These are phyloP conservation scores for Sequoia sempervirens DNA, from an alignment of 75 land plant genomes.

Conservation along the genomic window DNA sequence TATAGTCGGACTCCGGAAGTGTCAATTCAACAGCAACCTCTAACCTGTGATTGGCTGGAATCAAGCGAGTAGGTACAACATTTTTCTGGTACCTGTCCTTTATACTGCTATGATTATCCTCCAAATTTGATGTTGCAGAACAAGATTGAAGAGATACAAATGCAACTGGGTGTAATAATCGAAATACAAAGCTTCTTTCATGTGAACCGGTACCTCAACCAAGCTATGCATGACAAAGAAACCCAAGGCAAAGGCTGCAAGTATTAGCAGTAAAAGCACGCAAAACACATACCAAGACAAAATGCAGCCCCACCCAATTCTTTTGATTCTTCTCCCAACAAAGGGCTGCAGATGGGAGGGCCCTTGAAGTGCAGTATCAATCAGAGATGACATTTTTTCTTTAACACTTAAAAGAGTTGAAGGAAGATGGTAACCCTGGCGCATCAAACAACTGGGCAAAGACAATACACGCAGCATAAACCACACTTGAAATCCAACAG, in stretches of 20 bases:
- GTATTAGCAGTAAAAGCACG: conserved; percentile 26
- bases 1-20: conserved; percentile 76
- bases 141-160: conserved; percentile 26
- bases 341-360: conserved; percentile 11
- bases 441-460: conserved; percentile 14
- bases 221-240: conserved; percentile 29
- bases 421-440: background rate
- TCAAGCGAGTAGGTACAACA: background rate
- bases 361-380: background rate
- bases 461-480: conserved; percentile 22
- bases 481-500: conserved; percentile 31
- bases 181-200: conserved; percentile 47
- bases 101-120: background rate
- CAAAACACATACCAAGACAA: conserved; percentile 42
- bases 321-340: conserved; percentile 14
- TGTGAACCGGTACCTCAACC: conserved; percentile 48
- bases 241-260: conserved; percentile 25
- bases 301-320: conserved; percentile 44
- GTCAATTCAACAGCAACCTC: conserved; percentile 39
- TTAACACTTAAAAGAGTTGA: conserved; percentile 15
- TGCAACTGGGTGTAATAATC: conserved; percentile 65
- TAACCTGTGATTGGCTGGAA: conserved; percentile 48
- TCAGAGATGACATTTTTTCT: background rate
- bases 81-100: conserved; percentile 13
- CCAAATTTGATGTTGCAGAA: background rate